These are phyloP conservation scores for Chloris gayana DNA, from an alignment of 176 grass and related monocot species.

Conservation along the genomic window DNA sequence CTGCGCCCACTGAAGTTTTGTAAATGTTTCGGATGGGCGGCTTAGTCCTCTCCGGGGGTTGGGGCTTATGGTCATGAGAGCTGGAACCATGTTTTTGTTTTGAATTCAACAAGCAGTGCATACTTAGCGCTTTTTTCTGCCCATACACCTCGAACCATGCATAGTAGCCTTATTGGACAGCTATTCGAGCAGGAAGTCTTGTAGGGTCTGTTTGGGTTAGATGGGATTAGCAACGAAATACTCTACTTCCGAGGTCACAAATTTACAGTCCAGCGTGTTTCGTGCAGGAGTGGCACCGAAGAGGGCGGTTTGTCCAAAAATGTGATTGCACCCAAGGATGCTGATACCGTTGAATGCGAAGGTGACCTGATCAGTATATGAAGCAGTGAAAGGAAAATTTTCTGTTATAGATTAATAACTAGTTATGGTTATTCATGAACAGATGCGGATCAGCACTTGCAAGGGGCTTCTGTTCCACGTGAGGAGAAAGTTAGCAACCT, in stretches of 20 bases:
- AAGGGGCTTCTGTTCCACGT: slow-evolving; percentile 69
- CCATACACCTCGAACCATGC: neutral
- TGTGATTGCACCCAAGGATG: slow-evolving; percentile 49
- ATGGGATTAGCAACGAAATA: neutral
- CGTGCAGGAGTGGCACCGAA: slow-evolving; percentile 50
- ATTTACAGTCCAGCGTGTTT: neutral
- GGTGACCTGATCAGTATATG: slow-evolving; percentile 42
- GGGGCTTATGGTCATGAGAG: neutral
- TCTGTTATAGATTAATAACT: slow-evolving; percentile 23
- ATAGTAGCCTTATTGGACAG: neutral
- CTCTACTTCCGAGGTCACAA: neutral
- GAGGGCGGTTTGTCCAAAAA: slow-evolving; percentile 64
- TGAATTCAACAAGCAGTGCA: neutral
- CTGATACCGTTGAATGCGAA: slow-evolving; percentile 82
- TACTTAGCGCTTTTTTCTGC: neutral
- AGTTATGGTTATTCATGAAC: slow-evolving; percentile 32
- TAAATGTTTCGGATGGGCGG: neutral
- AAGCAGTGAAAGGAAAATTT: neutral
- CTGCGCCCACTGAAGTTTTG: neutral
- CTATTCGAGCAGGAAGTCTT: neutral
- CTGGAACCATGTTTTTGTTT: slow-evolving; percentile 6
- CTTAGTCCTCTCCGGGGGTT: neutral
- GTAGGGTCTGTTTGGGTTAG: neutral
- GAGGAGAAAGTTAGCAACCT: slow-evolving; percentile 98
- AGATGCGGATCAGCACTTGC: slow-evolving; percentile 91